Percentiles rank a stretch among this genome's conserved stretches.
Evolutionary conservation across 2,329 filamentous ascomycete species (phyloP).

Genomic region (Aureobasidium vineae): DNA sequence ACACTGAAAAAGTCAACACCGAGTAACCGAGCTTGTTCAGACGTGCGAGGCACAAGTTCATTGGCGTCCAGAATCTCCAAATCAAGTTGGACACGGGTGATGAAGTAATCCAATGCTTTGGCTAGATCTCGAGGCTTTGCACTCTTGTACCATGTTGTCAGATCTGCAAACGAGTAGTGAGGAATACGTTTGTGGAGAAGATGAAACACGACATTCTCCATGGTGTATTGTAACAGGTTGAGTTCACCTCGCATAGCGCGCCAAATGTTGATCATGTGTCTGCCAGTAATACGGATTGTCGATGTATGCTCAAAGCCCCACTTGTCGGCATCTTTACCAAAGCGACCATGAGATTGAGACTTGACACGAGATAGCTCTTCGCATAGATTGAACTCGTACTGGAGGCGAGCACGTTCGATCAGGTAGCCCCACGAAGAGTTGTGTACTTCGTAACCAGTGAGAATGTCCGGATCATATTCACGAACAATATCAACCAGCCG

Average conservation of each 20-base stretch:
- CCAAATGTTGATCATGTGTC: constrained; percentile 98
- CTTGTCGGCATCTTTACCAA: constrained; percentile 79
- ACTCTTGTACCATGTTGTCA: constrained; percentile 80
- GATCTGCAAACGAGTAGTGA: constrained; percentile 74
- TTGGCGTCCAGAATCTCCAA: constrained; percentile 90
- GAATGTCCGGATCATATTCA: constrained; percentile 79
- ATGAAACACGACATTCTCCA: constrained; percentile 95
- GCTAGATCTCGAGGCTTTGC: constrained; percentile 65
- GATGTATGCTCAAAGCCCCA: constrained; percentile 97
- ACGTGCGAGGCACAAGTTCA: constrained; percentile 82
- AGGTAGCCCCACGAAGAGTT: constrained; percentile 93
- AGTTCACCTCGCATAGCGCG: constrained; percentile 92
- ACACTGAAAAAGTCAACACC: constrained; percentile 98
- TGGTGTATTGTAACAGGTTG: constrained; percentile 87
- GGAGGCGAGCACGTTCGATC: constrained; percentile 79
- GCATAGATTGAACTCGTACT: constrained; percentile 87
- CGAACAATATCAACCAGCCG: constrained; percentile 86
- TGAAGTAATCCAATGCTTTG: constrained; percentile 76
- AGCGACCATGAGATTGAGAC: constrained; percentile 74
- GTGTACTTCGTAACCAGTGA: constrained; percentile 94
- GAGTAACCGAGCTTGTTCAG: constrained; percentile 87
- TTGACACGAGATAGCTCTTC: constrained; percentile 91
- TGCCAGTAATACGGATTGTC: constrained; percentile 85
- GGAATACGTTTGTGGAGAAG: constrained; percentile 83
- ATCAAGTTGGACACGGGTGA: constrained; percentile 72